A percentile compares a stretch with the other conserved stretches of the same genome.
These are phyloP conservation scores for Plantago coronopus DNA, from an alignment of 305 asterid genomes.

Conservation along the genomic window DNA sequence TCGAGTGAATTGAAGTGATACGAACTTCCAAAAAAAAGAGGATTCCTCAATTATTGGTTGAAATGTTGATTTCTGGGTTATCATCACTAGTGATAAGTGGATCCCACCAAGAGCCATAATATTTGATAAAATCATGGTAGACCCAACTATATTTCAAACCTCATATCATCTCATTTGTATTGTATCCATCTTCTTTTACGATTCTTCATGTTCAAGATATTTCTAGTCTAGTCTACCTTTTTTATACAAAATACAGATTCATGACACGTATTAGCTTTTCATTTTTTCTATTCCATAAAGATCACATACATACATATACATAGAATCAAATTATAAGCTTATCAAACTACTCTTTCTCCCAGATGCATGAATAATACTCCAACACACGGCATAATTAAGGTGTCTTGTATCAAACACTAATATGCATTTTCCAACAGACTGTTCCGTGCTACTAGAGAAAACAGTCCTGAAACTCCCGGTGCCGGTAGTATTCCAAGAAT, in stretches of 20 bases:
- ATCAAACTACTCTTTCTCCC: not conserved
- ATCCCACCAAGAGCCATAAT: constrained; percentile 9
- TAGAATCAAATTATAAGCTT: constrained; percentile 6
- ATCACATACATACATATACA: not conserved
- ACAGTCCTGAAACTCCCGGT: too few species aligned
- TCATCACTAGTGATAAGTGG: constrained; percentile 6
- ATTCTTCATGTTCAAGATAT: too few species aligned
- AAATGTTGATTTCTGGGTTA: too few species aligned
- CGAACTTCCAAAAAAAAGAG: too few species aligned
- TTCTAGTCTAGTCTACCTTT: too few species aligned
- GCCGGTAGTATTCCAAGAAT: too few species aligned
- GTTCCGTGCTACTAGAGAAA: too few species aligned
- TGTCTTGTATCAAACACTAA: too few species aligned
- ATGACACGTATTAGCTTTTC: not conserved
- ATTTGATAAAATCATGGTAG: not conserved
- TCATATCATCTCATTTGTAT: not conserved
- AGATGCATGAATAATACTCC: not conserved
- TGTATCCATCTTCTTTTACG: not conserved
- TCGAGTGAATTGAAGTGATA: too few species aligned
- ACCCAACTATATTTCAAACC: not conserved
- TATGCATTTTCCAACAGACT: too few species aligned
- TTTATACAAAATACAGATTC: too few species aligned
- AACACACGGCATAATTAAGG: too few species aligned
- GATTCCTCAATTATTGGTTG: not conserved
- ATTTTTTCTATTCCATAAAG: not conserved